phyloP scores from a whole-genome alignment of 2,329 filamentous ascomycete species.

The Claviceps purpurea region DNA sequence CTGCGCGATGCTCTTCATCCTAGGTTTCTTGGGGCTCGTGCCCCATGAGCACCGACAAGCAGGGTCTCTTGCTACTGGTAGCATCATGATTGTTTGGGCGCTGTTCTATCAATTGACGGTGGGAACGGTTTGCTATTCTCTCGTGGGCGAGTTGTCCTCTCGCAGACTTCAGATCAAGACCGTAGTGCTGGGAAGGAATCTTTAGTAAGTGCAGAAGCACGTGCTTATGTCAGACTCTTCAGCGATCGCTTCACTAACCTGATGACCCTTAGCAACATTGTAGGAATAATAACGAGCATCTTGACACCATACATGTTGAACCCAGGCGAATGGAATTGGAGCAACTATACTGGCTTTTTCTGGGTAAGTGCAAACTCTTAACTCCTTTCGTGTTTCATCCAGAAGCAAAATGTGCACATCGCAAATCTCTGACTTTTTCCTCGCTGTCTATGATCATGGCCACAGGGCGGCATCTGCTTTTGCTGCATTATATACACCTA shows the following conservation, averaged over 20 bases:
- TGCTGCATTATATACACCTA: slow-evolving; percentile 63
- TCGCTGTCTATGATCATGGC: neutral
- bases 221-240: neutral
- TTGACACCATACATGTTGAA: slow-evolving; percentile 91
- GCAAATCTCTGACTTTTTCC: neutral
- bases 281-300: slow-evolving; percentile 68
- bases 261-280: slow-evolving; percentile 47
- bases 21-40: slow-evolving; percentile 72
- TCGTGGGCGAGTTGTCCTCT: slow-evolving; percentile 75
- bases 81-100: slow-evolving; percentile 74
- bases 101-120: slow-evolving; percentile 77
- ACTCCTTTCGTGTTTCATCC: neutral
- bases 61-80: slow-evolving; percentile 64
- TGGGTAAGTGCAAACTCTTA: slow-evolving; percentile 37
- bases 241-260: neutral
- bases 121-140: slow-evolving; percentile 78
- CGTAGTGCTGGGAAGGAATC: slow-evolving; percentile 68
- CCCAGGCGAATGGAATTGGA: slow-evolving; percentile 75
- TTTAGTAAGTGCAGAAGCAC: slow-evolving; percentile 39
- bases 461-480: slow-evolving; percentile 61
- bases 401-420: neutral
- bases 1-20: slow-evolving; percentile 63
- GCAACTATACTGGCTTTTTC: slow-evolving; percentile 79
- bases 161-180: slow-evolving; percentile 82
- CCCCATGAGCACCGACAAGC: slow-evolving; percentile 42